phyloP scores from a whole-genome alignment of 2,329 filamentous ascomycete genomes.

The Chaetomiaceae sp. region DNA sequence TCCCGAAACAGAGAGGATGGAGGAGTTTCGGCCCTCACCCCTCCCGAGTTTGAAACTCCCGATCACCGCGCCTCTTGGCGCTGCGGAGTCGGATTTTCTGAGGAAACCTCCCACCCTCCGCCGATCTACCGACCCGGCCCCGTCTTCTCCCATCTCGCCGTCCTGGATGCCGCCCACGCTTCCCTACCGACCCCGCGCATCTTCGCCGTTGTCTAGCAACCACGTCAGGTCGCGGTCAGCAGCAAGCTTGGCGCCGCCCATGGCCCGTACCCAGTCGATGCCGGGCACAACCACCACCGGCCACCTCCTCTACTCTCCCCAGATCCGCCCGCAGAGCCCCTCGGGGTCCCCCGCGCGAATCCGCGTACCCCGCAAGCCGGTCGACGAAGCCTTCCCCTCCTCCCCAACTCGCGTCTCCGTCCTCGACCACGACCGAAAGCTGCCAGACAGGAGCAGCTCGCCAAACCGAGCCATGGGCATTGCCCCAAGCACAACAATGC shows the following conservation, averaged over 20 bases:
- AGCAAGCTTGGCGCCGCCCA: conserved; percentile 49
- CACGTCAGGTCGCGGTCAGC: conserved; percentile 57
- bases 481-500: conserved; percentile 23
- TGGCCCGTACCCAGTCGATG: conserved; percentile 62
- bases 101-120: conserved; percentile 52
- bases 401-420: conserved; percentile 53
- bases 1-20: conserved; percentile 64
- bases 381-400: conserved; percentile 57
- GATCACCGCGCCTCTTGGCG: conserved; percentile 33
- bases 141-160: conserved; percentile 47
- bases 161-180: conserved; percentile 46
- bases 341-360: conserved; percentile 49
- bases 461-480: conserved; percentile 39
- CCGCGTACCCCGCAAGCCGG: conserved; percentile 51
- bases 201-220: conserved; percentile 54
- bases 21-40: conserved; percentile 58
- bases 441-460: conserved; percentile 48
- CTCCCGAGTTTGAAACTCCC: conserved; percentile 51
- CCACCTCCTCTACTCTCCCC: conserved; percentile 52
- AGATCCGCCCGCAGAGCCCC: conserved; percentile 52
- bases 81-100: conserved; percentile 39
- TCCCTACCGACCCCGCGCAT: conserved; percentile 58
- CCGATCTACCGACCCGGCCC: conserved; percentile 55
- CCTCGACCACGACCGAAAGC: conserved; percentile 47
- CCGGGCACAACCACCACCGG: conserved; percentile 58